Conservation (phyloP, 805 yeast species). For the Huiozyma sinensis region DNA sequence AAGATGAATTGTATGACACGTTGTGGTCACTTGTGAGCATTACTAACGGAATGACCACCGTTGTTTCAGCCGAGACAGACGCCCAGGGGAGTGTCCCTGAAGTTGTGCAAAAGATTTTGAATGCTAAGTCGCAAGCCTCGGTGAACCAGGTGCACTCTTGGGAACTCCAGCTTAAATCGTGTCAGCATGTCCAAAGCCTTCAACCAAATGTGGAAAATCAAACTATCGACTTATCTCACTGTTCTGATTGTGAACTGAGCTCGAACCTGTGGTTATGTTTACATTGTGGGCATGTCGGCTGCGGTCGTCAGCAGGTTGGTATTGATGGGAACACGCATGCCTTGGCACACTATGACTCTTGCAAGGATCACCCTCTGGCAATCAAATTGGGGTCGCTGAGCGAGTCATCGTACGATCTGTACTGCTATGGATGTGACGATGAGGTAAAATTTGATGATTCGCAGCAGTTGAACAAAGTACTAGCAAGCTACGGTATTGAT, state of each 20-base stretch:
- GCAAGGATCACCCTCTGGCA: constrained; percentile 63
- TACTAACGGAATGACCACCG: neutral
- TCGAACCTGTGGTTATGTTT: constrained; percentile 90
- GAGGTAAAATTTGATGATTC: constrained; percentile 65
- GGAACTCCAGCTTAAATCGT: constrained; percentile 79
- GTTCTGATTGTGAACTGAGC: constrained; percentile 49
- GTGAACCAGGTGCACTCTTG: constrained; percentile 70
- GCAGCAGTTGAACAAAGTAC: constrained; percentile 22
- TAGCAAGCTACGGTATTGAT: constrained; percentile 60
- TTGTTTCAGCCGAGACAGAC: neutral
- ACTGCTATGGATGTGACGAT: constrained; percentile 82
- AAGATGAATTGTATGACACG: constrained; percentile 19
- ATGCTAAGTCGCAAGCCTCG: constrained; percentile 19
- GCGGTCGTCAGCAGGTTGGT: constrained; percentile 93
- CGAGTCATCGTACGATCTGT: constrained; percentile 62
- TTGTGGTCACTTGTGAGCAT: constrained; percentile 13
- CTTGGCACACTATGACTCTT: constrained; percentile 48
- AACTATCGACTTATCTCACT: constrained; percentile 22
- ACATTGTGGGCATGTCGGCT: constrained; percentile 82
- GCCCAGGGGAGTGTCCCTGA: neutral
- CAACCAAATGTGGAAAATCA: neutral
- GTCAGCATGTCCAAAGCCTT: constrained; percentile 59
- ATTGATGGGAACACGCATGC: constrained; percentile 94
- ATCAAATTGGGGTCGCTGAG: constrained; percentile 86
- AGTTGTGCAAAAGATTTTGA: constrained; percentile 17